Evolutionary conservation across 2,329 filamentous ascomycete genomes (phyloP), one percentile per base, ranked within the genome.

Genomic region (Ophiostoma fasciatum): DNA sequence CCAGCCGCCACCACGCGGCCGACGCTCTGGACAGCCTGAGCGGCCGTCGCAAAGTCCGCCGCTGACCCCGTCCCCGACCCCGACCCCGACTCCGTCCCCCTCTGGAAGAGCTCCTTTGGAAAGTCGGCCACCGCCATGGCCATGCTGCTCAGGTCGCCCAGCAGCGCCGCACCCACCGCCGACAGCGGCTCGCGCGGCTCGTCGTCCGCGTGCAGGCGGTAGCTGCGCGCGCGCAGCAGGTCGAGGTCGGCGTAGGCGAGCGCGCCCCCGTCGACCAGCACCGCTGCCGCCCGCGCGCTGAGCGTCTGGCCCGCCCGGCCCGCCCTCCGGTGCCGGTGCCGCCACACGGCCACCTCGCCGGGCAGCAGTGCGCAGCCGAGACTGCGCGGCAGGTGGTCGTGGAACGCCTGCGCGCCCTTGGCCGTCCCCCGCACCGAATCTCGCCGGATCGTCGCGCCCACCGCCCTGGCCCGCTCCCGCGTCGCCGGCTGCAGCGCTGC

Each of bases 101-200:
- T 58, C 17, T 28, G 17, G 25, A 44, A 71, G 5, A 75, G 53
- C 40, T 73, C 66, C 14, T 66, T 57, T 3, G 73, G 73, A 45
- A 78, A 68, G 49, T 93, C 84, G 1, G 82, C 82, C 28, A 93
- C 66, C 1, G 83, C 82, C 69, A 92, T 80, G 48, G 82, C 72
- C 39, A 94, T 77, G 27, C 71, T 79, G 19, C 79, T 76, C 31
- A 90, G 63, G n/a, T 87, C 88, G 6, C 81, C 80, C n/a, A 93
- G 62, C 1, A 94, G 58, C 0, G 85, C 82, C 30, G 74, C 72
- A 1, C 83, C 76, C 13, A 75, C 81, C 15, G 82, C 83, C 12
- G 79, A 76, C 18, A 92, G 71, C 0, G 84, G 83, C 45, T 90
- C 84, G 48, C 71, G 75, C 0, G 83, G 84, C 30, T 85, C 79